Percentiles rank a stretch among this genome's conserved stretches.
These are phyloP conservation scores for Poa annua DNA, from an alignment of 176 grass and related monocot species.

Conservation along the genomic window DNA sequence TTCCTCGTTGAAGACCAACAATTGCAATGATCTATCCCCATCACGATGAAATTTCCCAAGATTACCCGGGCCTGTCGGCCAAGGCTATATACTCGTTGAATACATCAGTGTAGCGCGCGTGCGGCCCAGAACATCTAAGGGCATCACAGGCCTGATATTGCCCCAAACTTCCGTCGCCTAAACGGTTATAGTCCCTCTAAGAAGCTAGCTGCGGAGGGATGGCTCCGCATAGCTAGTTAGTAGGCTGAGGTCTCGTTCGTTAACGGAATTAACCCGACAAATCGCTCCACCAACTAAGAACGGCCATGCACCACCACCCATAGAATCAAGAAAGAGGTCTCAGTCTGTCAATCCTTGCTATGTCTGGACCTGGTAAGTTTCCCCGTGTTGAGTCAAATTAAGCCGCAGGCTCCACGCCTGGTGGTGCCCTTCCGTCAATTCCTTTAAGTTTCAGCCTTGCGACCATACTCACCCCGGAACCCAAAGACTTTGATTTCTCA, in stretches of 20 bases:
- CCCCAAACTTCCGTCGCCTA: constrained; percentile 79
- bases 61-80: constrained; percentile 72
- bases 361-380: constrained; percentile 64
- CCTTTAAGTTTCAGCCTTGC: constrained; percentile 54
- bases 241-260: constrained; percentile 6
- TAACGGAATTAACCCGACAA: constrained; percentile 1
- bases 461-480: constrained; percentile 63
- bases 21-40: constrained; percentile 86
- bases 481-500: constrained; percentile 95
- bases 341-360: constrained; percentile 80
- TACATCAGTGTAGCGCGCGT: constrained; percentile 86
- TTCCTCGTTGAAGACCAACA: constrained; percentile 70
- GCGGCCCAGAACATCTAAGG: constrained; percentile 89
- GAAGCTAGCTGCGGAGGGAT: constrained; percentile 73
- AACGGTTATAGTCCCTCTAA: constrained; percentile 81
- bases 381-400: constrained; percentile 54
- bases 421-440: constrained; percentile 41
- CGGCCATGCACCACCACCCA: too few relatives aligned
- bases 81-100: constrained; percentile 80
- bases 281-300: too few relatives aligned
- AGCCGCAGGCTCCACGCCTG: constrained; percentile 37
- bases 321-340: too few relatives aligned
- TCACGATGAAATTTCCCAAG: constrained; percentile 78
- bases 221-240: constrained; percentile 62
- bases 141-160: constrained; percentile 84